Evolutionary conservation across 345 rosid genomes (phyloP).

Genomic region (Cardamine resedifolia): DNA sequence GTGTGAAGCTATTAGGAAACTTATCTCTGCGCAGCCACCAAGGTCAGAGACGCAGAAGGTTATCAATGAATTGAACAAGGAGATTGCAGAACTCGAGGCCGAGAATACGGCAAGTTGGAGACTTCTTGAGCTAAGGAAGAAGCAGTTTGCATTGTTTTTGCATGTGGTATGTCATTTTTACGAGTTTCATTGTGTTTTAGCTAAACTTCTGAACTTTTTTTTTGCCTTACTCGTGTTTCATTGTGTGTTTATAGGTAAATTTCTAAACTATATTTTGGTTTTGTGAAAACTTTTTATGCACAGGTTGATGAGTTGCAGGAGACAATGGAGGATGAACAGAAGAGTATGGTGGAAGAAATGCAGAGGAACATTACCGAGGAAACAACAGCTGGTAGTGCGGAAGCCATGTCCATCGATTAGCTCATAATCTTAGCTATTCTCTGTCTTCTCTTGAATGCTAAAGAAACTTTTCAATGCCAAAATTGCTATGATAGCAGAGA

Average conservation of each 20-base stretch:
- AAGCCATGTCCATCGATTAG: constrained; percentile 30
- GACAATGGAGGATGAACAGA: constrained; percentile 83
- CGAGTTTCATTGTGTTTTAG: background rate
- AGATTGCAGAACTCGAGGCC: constrained; percentile 71
- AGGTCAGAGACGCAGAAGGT: constrained; percentile 70
- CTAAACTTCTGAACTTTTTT: background rate
- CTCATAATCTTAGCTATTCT: constrained; percentile 12
- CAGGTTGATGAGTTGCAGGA: constrained; percentile 91
- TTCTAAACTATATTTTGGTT: background rate
- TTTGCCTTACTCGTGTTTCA: background rate
- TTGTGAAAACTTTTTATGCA: background rate
- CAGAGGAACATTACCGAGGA: constrained; percentile 54
- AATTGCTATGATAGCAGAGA: background rate
- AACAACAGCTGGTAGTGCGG: background rate
- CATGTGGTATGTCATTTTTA: constrained; percentile 91
- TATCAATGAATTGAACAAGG: constrained; percentile 64
- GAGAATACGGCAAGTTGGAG: constrained; percentile 75
- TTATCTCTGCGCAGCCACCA: constrained; percentile 77
- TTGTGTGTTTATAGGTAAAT: background rate
- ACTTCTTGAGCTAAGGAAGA: constrained; percentile 82
- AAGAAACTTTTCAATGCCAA: background rate
- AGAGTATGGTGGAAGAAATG: constrained; percentile 76
- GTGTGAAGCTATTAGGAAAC: constrained; percentile 74
- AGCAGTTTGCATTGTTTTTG: constrained; percentile 76
- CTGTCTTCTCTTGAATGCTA: background rate